These are phyloP conservation scores for Pseudozyma sp. DNA, from an alignment of 1,284 basidiomycete species.

Conservation along the genomic window DNA sequence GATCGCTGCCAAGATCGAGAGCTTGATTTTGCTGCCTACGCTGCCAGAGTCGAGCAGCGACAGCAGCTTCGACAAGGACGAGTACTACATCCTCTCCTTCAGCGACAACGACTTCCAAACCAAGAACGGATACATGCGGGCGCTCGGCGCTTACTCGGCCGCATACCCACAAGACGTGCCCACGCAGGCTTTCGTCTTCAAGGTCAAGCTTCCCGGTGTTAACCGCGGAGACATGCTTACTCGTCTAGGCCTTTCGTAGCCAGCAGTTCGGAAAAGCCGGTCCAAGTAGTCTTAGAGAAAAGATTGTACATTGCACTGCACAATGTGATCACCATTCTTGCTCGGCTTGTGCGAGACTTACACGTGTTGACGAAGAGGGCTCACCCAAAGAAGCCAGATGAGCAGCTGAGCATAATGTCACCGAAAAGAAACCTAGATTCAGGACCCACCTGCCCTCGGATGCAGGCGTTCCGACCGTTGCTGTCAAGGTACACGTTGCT, in stretches of 20 bases:
- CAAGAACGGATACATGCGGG: conserved; percentile 72
- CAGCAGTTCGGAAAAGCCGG: background rate
- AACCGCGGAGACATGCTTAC: conserved; percentile 32
- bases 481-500: too few species aligned
- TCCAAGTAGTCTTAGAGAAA: background rate
- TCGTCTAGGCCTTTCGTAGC: conserved; percentile 24
- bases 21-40: conserved; percentile 75
- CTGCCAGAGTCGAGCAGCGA: conserved; percentile 72
- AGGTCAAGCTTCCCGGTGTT: conserved; percentile 75
- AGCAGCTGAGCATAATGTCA: too few species aligned
- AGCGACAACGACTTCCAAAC: conserved; percentile 78
- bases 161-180: conserved; percentile 68
- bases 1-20: conserved; percentile 79
- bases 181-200: conserved; percentile 77
- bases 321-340: too few species aligned
- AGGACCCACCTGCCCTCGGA: too few species aligned
- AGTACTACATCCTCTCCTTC: conserved; percentile 77
- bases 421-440: too few species aligned
- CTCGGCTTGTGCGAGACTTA: too few species aligned
- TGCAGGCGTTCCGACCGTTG: too few species aligned
- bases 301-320: too few species aligned
- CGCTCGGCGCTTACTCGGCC: conserved; percentile 47
- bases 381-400: too few species aligned
- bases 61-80: conserved; percentile 68
- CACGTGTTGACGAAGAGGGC: too few species aligned